Percentiles rank a stretch among this genome's conserved stretches.
Evolutionary conservation across 2,329 filamentous ascomycete genomes (phyloP).

Genomic region (Leptodontidium sp.): DNA sequence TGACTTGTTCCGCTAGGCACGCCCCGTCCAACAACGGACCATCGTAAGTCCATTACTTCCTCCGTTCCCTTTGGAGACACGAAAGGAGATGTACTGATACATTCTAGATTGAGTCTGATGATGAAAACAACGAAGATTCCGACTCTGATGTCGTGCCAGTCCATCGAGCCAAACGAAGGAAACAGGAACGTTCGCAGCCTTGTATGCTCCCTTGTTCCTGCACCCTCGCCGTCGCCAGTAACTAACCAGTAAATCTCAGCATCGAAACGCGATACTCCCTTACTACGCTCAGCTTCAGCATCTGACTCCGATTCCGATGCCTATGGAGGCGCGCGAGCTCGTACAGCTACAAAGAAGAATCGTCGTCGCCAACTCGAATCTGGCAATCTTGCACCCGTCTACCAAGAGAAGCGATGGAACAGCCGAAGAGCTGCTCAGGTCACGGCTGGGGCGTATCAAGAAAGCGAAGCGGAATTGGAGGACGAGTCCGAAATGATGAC

Average conservation of each 20-base stretch:
- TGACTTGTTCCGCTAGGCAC: slow-evolving; percentile 52
- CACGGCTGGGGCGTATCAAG: slow-evolving; percentile 68
- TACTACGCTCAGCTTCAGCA: slow-evolving; percentile 62
- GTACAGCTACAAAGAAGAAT: slow-evolving; percentile 77
- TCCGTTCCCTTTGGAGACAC: slow-evolving; percentile 20
- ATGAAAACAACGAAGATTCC: slow-evolving; percentile 63
- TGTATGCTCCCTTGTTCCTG: slow-evolving; percentile 56
- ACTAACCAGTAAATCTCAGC: slow-evolving; percentile 51
- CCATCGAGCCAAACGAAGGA: slow-evolving; percentile 69
- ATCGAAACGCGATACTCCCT: slow-evolving; percentile 67
- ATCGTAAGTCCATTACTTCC: slow-evolving; percentile 56
- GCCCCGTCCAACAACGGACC: slow-evolving; percentile 61
- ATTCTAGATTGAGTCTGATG: slow-evolving; percentile 63
- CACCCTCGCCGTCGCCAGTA: slow-evolving; percentile 33
- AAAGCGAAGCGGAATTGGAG: slow-evolving; percentile 71
- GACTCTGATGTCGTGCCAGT: slow-evolving; percentile 76
- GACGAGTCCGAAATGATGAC: slow-evolving; percentile 70
- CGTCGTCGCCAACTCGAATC: slow-evolving; percentile 76
- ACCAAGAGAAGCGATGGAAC: slow-evolving; percentile 89
- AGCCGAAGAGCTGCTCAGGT: slow-evolving; percentile 83
- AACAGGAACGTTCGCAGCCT: slow-evolving; percentile 69
- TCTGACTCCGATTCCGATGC: slow-evolving; percentile 77
- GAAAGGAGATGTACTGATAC: slow-evolving; percentile 33
- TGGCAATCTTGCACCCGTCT: slow-evolving; percentile 68
- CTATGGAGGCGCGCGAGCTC: slow-evolving; percentile 80